Evolutionary conservation across 2,329 filamentous ascomycete species (phyloP), one percentile per base, ranked within the genome.

Genomic region (Pseudocercospora vitis): DNA sequence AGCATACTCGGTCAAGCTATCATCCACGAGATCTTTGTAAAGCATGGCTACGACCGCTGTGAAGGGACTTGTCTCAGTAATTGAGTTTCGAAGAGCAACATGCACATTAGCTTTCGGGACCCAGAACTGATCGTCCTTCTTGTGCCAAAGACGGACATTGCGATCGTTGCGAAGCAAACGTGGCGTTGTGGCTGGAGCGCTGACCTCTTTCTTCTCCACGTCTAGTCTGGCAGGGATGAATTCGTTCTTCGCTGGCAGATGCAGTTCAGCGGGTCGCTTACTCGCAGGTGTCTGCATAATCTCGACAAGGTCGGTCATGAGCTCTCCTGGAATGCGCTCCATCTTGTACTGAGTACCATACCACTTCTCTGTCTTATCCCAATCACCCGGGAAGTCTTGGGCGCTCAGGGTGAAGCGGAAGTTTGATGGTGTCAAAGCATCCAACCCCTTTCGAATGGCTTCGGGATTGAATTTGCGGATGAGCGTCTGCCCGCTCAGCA

Each of bases 81-180:
- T 73, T 0, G 91, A 88, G 55, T 86, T 95, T 63, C 86, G 83
- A 61, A 95, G 79, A 62, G 86, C 89, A 59, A 96, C 83, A 60
- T 91, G 82, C 14, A 97, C 77, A 55, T 91, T 94, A 3, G 89
- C 94, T 71, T 95, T 96, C 7, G 94, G 94, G 7, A 97, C 94
- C 91, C 92, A 97, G 73, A 97, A 99, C 0, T 86, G 91, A 64
- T 99, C 94, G 65, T 99, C 94, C 74, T 97, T 97, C 78, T 99
- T 99, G 78, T 86, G 96, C 94, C 94, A 99, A 2, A 89, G 87
- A 24, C 91, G 85, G 0, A 89, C 85, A 28, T 84, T 76, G 4
- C 85, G 79, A 62, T 96, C 92, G 64, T 95, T 91, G 61, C 91
- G 85, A 58, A 99, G 86, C 19, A 99, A 78, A 56, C 85, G 87